Evolutionary conservation across 2,329 filamentous ascomycete genomes (phyloP).

Genomic region (Cadophora luteo-olivacea): DNA sequence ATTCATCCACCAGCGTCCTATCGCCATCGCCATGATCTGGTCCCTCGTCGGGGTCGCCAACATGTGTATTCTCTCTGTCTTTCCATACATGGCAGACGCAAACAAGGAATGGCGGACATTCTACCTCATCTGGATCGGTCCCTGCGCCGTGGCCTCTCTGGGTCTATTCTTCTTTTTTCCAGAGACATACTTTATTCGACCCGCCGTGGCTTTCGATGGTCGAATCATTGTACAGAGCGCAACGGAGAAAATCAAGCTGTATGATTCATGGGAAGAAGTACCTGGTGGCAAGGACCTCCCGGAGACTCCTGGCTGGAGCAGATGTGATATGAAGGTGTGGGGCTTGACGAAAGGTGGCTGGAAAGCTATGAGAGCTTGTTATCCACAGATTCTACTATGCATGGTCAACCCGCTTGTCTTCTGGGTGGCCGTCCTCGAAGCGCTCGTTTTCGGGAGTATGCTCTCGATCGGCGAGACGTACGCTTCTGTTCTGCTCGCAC

Average conservation of each 20-base stretch:
- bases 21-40: slow-evolving; percentile 28
- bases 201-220: slow-evolving; percentile 30
- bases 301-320: slow-evolving; percentile 9
- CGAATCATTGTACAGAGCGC: slow-evolving; percentile 26
- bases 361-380: slow-evolving; percentile 26
- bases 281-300: slow-evolving; percentile 28
- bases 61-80: slow-evolving; percentile 8
- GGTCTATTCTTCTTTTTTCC: slow-evolving; percentile 25
- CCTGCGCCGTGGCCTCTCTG: not conserved
- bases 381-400: slow-evolving; percentile 26
- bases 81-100: slow-evolving; percentile 19
- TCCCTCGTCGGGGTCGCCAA: slow-evolving; percentile 22
- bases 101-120: slow-evolving; percentile 21
- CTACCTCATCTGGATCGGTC: slow-evolving; percentile 21
- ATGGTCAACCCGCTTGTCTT: slow-evolving; percentile 62
- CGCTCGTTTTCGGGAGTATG: slow-evolving; percentile 28
- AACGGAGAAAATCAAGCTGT: slow-evolving; percentile 30
- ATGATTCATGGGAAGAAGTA: slow-evolving; percentile 29
- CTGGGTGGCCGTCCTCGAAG: slow-evolving; percentile 42
- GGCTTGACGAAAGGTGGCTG: slow-evolving; percentile 22
- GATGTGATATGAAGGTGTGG: slow-evolving; percentile 20
- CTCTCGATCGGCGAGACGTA: slow-evolving; percentile 23
- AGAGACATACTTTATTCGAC: slow-evolving; percentile 30
- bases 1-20: slow-evolving; percentile 30
- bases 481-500: not conserved